These are phyloP conservation scores for Pythium brassicae DNA, from an alignment of 352 stramenopile genomes.

Conservation along the genomic window DNA sequence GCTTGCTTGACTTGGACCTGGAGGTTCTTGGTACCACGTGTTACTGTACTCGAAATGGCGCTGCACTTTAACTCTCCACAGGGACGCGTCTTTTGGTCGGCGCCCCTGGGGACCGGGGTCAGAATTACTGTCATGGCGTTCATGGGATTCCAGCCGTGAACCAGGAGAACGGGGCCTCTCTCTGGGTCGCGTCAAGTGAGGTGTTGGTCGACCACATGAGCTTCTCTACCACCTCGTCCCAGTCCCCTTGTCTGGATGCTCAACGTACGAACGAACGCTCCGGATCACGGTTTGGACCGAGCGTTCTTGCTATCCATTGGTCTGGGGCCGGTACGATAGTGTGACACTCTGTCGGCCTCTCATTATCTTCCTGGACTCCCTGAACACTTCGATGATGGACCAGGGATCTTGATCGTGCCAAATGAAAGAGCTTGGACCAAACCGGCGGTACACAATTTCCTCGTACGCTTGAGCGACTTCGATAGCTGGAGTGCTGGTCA, in stretches of 20 bases:
- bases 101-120: background rate
- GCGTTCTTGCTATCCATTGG: slow-evolving; percentile 30
- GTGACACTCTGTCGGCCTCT: slow-evolving; percentile 24
- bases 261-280: slow-evolving; percentile 14
- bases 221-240: slow-evolving; percentile 22
- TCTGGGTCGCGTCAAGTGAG: slow-evolving; percentile 10
- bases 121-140: slow-evolving; percentile 7
- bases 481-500: slow-evolving; percentile 7
- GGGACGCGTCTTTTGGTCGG: background rate
- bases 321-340: slow-evolving; percentile 25
- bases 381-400: slow-evolving; percentile 29
- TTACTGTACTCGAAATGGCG: too few species aligned
- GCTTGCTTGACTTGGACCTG: too few species aligned
- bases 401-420: slow-evolving; percentile 15
- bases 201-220: slow-evolving; percentile 24
- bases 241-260: slow-evolving; percentile 22
- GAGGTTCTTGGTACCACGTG: too few species aligned
- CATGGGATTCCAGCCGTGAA: slow-evolving; percentile 16
- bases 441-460: slow-evolving; percentile 18
- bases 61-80: slow-evolving; percentile 5
- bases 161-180: slow-evolving; percentile 15
- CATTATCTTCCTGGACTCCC: slow-evolving; percentile 18
- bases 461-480: slow-evolving; percentile 23
- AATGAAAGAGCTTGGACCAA: slow-evolving; percentile 19
- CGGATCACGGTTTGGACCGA: slow-evolving; percentile 25